phyloP scores from a whole-genome alignment of 2,329 filamentous ascomycete species.

The Penicillium oxalicum region DNA sequence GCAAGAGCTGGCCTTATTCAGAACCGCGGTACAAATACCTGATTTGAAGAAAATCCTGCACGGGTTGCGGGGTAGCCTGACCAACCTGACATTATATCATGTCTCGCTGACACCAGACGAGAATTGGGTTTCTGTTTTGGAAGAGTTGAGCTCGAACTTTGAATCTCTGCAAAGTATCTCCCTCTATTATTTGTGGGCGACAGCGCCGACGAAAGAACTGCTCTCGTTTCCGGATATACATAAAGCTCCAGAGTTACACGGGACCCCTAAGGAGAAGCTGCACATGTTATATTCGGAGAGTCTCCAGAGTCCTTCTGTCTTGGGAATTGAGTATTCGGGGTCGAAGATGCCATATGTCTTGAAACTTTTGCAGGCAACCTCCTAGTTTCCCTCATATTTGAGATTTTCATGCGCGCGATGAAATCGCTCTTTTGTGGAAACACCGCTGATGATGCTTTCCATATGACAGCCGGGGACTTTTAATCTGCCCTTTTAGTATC shows the following conservation, averaged over 20 bases:
- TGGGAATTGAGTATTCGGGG: slow-evolving; percentile 21
- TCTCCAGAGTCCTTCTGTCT: slow-evolving; percentile 7
- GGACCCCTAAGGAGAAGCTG: slow-evolving; percentile 5
- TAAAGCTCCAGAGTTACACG: slow-evolving; percentile 6
- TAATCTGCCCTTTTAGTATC: too few species aligned
- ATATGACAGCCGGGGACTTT: neutral
- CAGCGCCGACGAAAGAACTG: slow-evolving; percentile 12
- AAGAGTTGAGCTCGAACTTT: slow-evolving; percentile 9
- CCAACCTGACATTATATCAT: slow-evolving; percentile 15
- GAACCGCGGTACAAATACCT: slow-evolving; percentile 12
- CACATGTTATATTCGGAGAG: slow-evolving; percentile 17
- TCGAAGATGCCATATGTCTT: slow-evolving; percentile 14
- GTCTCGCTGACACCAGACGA: slow-evolving; percentile 13
- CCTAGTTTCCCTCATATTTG: neutral
- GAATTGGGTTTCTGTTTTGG: slow-evolving; percentile 13
- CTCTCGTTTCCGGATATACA: slow-evolving; percentile 17
- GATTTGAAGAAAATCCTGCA: slow-evolving; percentile 14
- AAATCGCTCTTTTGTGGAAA: too few species aligned
- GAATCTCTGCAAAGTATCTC: slow-evolving; percentile 13
- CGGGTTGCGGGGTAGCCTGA: slow-evolving; percentile 8
- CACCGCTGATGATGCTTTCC: neutral
- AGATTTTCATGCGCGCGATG: too few species aligned
- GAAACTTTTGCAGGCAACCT: slow-evolving; percentile 11
- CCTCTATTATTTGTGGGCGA: slow-evolving; percentile 19
- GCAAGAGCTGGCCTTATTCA: slow-evolving; percentile 17